Base-by-base conservation (phyloP, 2,329 filamentous ascomycete species). In the Aureobasidium melanogenum region DNA sequence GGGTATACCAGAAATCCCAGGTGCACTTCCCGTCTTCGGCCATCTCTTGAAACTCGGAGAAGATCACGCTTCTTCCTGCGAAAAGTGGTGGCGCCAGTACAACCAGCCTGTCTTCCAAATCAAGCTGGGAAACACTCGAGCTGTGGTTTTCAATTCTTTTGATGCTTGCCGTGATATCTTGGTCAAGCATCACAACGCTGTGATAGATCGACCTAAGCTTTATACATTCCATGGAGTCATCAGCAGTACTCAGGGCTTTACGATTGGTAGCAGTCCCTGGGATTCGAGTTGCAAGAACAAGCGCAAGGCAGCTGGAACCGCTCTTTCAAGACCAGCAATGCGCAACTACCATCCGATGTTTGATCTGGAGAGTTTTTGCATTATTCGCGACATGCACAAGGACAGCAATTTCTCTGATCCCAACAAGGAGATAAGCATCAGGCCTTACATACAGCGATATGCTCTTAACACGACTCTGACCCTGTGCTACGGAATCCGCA, bases 141-240 rank as follows among this genome's bases (percentile, higher is more conserved):
- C 79, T 0, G 79, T 82, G 0, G 78, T 82, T 0, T 73, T 82
- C 46, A 82, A 80, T 67, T 80, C 77, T 0, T 82, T 82, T 59
- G 76, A 77, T 1, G 80, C 80, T 65, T 79, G 77, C 68, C 78
- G 76, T 65, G 77, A 77, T 50, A 80, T 82, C 68, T 71, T 82
- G 1, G 69, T 82, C 4, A 75, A 74, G 1, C 74, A 81, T 61
- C 77, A 80, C 62, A 77, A 77, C 24, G 79, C 80, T 3, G 68
- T 81, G 8, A 80, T 82, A 39, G 77, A 80, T 64, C 72, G 78
- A 0, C 79, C 79, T 0, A 81, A 73, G 34, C 70, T 82, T 1
- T 81, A 80, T 64, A 82, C 80, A 0, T 82, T 82, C 67, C 80
- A 82, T 63, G 79, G 78, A 2, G 71, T 82, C 52, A 81, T 82